phyloP scores from a whole-genome alignment of 306 rosid genomes.

The Glycine tomentella region DNA sequence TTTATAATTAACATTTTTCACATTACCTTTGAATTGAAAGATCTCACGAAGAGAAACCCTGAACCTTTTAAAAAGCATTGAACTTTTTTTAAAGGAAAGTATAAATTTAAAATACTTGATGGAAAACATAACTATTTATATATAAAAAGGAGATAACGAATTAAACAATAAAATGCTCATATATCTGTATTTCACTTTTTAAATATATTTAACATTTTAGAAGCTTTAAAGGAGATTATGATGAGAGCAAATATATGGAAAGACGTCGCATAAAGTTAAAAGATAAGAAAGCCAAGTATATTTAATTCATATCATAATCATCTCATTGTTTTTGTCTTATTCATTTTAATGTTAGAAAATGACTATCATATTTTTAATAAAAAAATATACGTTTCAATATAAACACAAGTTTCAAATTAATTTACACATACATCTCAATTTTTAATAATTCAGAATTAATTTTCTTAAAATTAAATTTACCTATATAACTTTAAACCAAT shows the following conservation, averaged over 20 bases:
- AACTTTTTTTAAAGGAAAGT: neutral
- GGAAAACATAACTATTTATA: neutral
- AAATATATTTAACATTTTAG: neutral
- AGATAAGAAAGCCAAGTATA: neutral
- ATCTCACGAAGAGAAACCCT: neutral
- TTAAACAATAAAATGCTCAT: neutral
- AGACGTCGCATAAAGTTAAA: neutral
- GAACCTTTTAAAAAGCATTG: neutral
- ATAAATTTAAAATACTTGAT: neutral
- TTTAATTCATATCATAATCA: neutral
- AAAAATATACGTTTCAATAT: neutral
- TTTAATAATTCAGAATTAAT: neutral
- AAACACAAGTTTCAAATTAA: neutral
- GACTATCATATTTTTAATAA: neutral
- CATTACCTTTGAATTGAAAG: neutral
- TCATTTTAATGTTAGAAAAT: neutral
- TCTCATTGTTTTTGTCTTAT: slow-evolving; percentile 2
- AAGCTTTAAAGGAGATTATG: neutral
- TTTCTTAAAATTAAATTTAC: neutral
- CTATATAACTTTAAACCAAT: too few relatives aligned
- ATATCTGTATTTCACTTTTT: neutral
- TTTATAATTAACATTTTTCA: neutral
- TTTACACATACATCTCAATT: neutral
- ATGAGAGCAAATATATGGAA: neutral
- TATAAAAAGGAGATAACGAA: neutral